Evolutionary conservation across 257 asterid species (phyloP).

Genomic region (Capsicum chinense): DNA sequence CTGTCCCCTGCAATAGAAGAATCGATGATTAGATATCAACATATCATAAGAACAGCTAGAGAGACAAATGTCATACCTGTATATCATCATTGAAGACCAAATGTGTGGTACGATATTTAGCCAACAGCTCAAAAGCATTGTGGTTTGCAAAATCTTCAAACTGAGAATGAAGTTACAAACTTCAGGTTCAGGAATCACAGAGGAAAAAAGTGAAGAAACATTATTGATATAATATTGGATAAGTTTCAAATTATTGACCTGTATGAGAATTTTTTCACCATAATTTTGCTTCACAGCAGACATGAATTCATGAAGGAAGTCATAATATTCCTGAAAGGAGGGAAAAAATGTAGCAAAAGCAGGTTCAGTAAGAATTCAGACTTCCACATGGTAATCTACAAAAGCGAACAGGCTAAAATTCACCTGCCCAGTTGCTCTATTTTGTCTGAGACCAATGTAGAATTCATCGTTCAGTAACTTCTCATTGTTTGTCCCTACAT

Average conservation of each 20-base stretch:
- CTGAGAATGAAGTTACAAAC: constrained; percentile 46
- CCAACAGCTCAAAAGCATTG: constrained; percentile 95
- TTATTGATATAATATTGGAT: background rate
- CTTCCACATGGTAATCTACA: background rate
- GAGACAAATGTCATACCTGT: constrained; percentile 52
- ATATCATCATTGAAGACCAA: constrained; percentile 96
- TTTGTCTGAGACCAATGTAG: constrained; percentile 88
- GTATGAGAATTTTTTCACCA: constrained; percentile 93
- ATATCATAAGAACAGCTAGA: background rate
- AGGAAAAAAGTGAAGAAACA: background rate
- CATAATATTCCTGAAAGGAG: constrained; percentile 76
- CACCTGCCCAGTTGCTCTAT: constrained; percentile 96
- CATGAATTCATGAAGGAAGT: constrained; percentile 86
- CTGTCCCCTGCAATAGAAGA: constrained; percentile 71
- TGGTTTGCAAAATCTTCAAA: constrained; percentile 98
- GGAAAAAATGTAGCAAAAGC: constrained; percentile 20
- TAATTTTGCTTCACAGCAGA: constrained; percentile 84
- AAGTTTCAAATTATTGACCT: constrained; percentile 49
- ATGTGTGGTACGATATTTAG: constrained; percentile 83
- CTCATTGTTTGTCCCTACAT: constrained; percentile 93
- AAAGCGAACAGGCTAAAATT: background rate
- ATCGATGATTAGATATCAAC: constrained; percentile 6
- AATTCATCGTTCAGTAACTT: constrained; percentile 79
- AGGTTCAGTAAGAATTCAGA: background rate
- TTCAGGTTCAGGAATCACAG: constrained; percentile 26